These are phyloP conservation scores for Spathaspora girioi DNA, from an alignment of 805 yeast genomes.

Conservation along the genomic window DNA sequence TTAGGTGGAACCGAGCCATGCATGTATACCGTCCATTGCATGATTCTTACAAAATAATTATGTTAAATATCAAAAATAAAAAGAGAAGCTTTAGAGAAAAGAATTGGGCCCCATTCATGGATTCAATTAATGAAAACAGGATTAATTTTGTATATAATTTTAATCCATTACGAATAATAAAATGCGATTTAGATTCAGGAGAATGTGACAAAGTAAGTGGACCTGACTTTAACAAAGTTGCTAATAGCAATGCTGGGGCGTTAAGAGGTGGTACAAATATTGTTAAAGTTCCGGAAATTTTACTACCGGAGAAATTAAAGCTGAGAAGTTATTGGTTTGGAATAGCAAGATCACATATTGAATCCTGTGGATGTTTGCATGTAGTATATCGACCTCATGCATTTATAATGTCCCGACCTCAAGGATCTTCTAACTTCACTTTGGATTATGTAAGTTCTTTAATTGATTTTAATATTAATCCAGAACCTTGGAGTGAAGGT, in stretches of 20 bases:
- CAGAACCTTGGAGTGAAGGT: slow-evolving; percentile 17
- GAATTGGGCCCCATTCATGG: slow-evolving; percentile 36
- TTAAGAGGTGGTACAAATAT: slow-evolving; percentile 2
- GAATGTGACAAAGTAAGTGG: not conserved
- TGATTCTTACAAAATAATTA: not conserved
- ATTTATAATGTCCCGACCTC: slow-evolving; percentile 9
- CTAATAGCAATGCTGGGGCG: slow-evolving; percentile 5
- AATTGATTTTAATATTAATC: slow-evolving; percentile 32
- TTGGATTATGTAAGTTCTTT: slow-evolving; percentile 21
- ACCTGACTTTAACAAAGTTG: not conserved
- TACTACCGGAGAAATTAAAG: slow-evolving; percentile 1
- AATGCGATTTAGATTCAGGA: slow-evolving; percentile 14
- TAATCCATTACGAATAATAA: slow-evolving; percentile 13
- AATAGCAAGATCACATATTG: slow-evolving; percentile 13
- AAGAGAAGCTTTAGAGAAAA: slow-evolving; percentile 15
- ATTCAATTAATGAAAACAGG: slow-evolving; percentile 12
- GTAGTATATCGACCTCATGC: slow-evolving; percentile 14
- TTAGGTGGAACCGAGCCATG: slow-evolving; percentile 16
- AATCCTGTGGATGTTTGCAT: slow-evolving; percentile 12
- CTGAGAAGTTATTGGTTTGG: slow-evolving; percentile 13
- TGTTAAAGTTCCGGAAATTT: slow-evolving; percentile 5
- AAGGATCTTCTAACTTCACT: not conserved
- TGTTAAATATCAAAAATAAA: slow-evolving; percentile 1
- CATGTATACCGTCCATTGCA: slow-evolving; percentile 15
- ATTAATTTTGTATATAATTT: slow-evolving; percentile 30